Evolutionary conservation across 31 red algal species (phyloP).

Genomic region (Bonnemaisonia californica): DNA sequence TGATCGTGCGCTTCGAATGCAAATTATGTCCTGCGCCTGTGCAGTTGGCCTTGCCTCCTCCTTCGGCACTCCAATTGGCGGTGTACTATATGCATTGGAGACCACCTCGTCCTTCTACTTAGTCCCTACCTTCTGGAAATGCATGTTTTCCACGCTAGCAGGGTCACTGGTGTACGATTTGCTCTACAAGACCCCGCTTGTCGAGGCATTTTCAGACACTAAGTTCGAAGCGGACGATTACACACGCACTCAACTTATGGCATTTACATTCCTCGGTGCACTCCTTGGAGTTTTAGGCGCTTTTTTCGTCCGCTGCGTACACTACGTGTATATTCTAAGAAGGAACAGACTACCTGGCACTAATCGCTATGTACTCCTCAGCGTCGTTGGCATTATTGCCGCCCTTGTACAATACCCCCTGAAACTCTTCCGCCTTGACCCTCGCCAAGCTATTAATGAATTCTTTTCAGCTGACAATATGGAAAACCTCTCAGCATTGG

Average conservation of each 20-base stretch:
- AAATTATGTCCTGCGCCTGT: conserved; percentile 96
- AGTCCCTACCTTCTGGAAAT: conserved; percentile 98
- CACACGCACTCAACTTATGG: conserved; percentile 64
- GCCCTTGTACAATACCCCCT: conserved; percentile 89
- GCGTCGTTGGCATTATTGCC: conserved; percentile 77
- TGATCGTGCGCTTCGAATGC: conserved; percentile 91
- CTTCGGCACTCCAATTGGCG: conserved; percentile 96
- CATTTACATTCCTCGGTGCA: conserved; percentile 86
- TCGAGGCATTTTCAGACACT: conserved; percentile 95
- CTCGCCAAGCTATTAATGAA: conserved; percentile 92
- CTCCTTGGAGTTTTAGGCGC: conserved; percentile 87
- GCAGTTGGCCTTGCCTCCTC: conserved; percentile 94
- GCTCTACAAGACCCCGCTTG: conserved; percentile 97
- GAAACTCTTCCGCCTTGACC: conserved; percentile 87
- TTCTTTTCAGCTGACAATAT: conserved; percentile 91
- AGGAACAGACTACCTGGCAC: conserved; percentile 67
- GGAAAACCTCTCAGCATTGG: conserved; percentile 54
- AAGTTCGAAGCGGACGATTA: conserved; percentile 74
- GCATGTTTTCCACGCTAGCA: conserved; percentile 77
- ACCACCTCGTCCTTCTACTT: conserved; percentile 97
- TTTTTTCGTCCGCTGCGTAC: conserved; percentile 92
- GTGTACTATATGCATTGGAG: conserved; percentile 96
- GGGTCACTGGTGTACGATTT: conserved; percentile 93
- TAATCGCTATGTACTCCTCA: conserved; percentile 91
- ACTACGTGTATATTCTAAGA: conserved; percentile 83